Evolutionary conservation across 805 yeast species (phyloP), one percentile per base, ranked within the genome.

Genomic region (Cephaloascus fragrans): DNA sequence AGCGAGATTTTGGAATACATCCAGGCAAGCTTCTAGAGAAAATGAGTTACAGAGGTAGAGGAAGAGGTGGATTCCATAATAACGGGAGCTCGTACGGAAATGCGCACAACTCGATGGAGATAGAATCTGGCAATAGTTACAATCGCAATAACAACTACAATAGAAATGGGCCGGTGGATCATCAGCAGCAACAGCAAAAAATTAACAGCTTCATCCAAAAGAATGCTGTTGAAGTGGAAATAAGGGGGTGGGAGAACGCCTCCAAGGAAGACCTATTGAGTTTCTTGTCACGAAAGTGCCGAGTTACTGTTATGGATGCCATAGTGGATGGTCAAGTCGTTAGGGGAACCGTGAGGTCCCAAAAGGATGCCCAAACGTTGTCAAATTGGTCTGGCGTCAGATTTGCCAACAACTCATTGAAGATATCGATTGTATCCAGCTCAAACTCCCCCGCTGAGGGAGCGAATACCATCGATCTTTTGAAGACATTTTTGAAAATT

Each of bases 201-300:
- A 39, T 44, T 6, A 44, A 52, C 26, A 47, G 47, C 42, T 38
- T 41, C 40, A 39, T 46, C 17, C 41, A 38, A 42, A 29, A 35
- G 41, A 44, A 41, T 37, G 10, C 35, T 26, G 64, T 75, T 3
- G 64, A 71, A 3, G 70, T 87, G 9, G 86, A 83, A 45, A 69
- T 87, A 9, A 61, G 69, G 31, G 86, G 88, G 35, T 88, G 96
- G 96, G 79, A 82, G 43, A 84, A 86, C 43, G 94, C 88, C 1
- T 56, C 82, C 2, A 67, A 70, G 43, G 77, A 71, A 16, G 95
- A 87, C 42, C 65, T 87, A 42, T 66, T 83, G 8, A 64, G 68
- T 31, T 89, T 88, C 56, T 57, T 88, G 14, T 72, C 78, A 37
- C 69, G 95, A 45, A 85, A 83, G 51, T 62, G 84, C 14, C 66